phyloP scores from a whole-genome alignment of 306 rosid genomes.

The Casuarina glauca region DNA sequence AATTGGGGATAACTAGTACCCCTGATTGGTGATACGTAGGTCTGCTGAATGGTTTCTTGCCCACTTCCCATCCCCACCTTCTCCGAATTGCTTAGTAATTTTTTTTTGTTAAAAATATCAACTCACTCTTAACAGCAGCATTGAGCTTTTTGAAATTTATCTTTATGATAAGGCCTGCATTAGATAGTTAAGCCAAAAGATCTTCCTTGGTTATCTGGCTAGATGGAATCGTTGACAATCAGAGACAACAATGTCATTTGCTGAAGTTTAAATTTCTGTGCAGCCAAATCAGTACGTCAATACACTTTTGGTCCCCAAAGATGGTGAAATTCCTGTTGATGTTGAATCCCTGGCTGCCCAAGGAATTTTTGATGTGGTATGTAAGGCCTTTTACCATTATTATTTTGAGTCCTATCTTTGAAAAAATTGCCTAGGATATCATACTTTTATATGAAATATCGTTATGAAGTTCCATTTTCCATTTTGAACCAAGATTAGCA shows the following conservation, averaged over 20 bases:
- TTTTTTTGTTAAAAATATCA: neutral
- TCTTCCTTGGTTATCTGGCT: constrained; percentile 3
- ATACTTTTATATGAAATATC: neutral
- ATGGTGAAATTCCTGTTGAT: constrained; percentile 66
- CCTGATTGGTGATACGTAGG: neutral
- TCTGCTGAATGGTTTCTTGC: neutral
- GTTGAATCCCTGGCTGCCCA: constrained; percentile 56
- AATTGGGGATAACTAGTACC: neutral
- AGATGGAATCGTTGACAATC: neutral
- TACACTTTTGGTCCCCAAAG: constrained; percentile 74
- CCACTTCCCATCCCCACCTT: neutral
- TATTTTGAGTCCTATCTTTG: constrained; percentile 10
- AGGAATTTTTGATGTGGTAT: constrained; percentile 86
- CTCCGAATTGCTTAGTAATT: neutral
- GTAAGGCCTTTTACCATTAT: constrained; percentile 19
- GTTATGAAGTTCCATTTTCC: constrained; percentile 8
- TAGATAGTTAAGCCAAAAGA: neutral
- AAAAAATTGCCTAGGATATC: constrained; percentile 2
- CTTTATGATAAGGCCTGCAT: neutral
- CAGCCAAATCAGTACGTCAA: constrained; percentile 76
- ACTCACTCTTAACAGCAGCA: neutral
- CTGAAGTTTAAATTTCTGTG: constrained; percentile 28
- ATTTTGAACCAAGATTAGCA: neutral
- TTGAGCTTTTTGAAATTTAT: neutral
- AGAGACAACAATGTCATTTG: neutral